Percentiles rank a stretch among this genome's conserved stretches.
These are phyloP conservation scores for Chloranthus sessilifolius DNA, from an alignment of 164 flowering plant species.

Conservation along the genomic window DNA sequence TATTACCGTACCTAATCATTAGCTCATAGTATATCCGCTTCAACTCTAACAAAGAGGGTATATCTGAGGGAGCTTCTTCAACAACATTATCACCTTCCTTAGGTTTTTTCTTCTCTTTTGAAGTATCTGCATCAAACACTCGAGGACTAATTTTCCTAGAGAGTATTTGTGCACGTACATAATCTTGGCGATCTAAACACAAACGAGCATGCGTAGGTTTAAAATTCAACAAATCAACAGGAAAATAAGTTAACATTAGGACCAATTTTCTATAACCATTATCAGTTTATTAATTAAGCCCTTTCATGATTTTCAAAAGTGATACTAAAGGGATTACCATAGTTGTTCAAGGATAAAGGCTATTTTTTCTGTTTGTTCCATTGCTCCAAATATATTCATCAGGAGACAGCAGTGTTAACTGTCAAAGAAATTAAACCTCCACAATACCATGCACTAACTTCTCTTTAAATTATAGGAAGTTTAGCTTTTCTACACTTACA, in stretches of 20 bases:
- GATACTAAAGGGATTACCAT: constrained; percentile 10
- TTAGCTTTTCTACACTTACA: constrained; percentile 56
- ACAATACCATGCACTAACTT: neutral
- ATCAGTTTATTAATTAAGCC: neutral
- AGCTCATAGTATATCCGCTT: constrained; percentile 84
- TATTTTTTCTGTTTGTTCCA: constrained; percentile 97
- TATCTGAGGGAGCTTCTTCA: constrained; percentile 77
- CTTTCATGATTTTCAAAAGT: neutral
- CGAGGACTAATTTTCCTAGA: constrained; percentile 91
- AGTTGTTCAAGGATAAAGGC: constrained; percentile 98
- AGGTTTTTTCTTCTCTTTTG: constrained; percentile 90
- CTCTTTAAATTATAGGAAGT: too few species aligned
- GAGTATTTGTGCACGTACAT: constrained; percentile 92
- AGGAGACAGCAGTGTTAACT: constrained; percentile 1
- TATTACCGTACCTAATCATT: constrained; percentile 58
- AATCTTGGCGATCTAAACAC: constrained; percentile 90
- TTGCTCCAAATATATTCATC: constrained; percentile 85
- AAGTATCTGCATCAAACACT: constrained; percentile 75
- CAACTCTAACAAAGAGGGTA: constrained; percentile 75
- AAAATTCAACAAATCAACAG: constrained; percentile 2
- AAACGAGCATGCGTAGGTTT: constrained; percentile 58
- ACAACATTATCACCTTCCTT: constrained; percentile 91
- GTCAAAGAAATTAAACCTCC: neutral
- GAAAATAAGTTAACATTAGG: neutral
- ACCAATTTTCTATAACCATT: neutral